Evolutionary conservation across 2,329 filamentous ascomycete species (phyloP).

Genomic region (Aspergillus ruber): DNA sequence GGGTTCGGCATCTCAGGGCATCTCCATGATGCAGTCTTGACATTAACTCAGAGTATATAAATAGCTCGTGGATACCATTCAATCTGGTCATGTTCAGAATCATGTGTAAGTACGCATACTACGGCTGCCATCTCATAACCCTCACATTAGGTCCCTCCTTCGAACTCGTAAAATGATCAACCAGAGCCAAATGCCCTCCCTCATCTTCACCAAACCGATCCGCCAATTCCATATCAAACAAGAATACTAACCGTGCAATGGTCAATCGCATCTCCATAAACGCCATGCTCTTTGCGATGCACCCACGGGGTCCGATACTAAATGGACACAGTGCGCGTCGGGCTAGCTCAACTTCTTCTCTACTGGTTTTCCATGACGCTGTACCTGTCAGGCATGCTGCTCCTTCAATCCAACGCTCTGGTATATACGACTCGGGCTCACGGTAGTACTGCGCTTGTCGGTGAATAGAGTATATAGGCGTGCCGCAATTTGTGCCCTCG

Average conservation of each 20-base stretch:
- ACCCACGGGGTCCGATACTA: constrained; percentile 36
- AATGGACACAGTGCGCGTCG: constrained; percentile 65
- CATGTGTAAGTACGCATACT: not conserved
- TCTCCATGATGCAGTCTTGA: too few species aligned
- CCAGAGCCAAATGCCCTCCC: constrained; percentile 28
- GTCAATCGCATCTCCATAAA: constrained; percentile 38
- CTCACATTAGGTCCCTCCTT: constrained; percentile 34
- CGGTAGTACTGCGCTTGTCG: constrained; percentile 60
- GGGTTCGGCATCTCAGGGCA: too few species aligned
- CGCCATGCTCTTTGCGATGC: constrained; percentile 39
- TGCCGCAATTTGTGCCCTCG: constrained; percentile 57
- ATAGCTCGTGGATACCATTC: not conserved
- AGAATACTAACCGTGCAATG: constrained; percentile 32
- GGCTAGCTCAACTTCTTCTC: constrained; percentile 47
- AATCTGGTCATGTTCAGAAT: not conserved
- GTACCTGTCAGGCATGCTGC: constrained; percentile 33
- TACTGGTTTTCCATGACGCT: constrained; percentile 36
- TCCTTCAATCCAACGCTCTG: constrained; percentile 60
- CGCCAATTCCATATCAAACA: constrained; percentile 33
- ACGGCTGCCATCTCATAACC: constrained; percentile 1
- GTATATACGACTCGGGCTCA: constrained; percentile 52
- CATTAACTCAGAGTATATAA: too few species aligned
- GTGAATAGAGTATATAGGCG: constrained; percentile 62
- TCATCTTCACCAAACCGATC: constrained; percentile 30
- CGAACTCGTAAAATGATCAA: constrained; percentile 34